Conservation (phyloP, 2,329 filamentous ascomycete species). For the Colletotrichum sp. region DNA sequence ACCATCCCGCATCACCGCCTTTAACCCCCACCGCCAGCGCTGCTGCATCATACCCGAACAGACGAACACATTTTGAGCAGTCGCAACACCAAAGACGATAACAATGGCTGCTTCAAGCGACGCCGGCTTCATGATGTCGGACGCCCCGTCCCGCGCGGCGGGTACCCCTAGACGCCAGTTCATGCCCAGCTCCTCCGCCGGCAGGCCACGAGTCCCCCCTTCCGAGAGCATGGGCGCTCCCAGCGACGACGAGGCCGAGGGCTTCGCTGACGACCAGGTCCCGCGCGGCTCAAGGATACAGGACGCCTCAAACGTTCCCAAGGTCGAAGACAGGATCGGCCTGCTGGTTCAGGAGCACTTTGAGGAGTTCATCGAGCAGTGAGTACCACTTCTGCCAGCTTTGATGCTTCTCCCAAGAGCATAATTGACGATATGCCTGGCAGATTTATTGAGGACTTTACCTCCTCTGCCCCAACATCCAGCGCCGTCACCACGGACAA, state of each 20-base stretch:
- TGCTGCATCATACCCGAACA: background rate
- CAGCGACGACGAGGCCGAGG: slow-evolving; percentile 68
- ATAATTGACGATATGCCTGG: background rate
- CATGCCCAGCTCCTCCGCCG: slow-evolving; percentile 55
- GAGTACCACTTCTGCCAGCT: slow-evolving; percentile 28
- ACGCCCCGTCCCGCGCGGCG: slow-evolving; percentile 49
- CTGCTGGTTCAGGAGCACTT: slow-evolving; percentile 78
- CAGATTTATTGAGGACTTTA: slow-evolving; percentile 73
- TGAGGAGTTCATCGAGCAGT: slow-evolving; percentile 81
- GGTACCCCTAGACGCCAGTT: slow-evolving; percentile 48
- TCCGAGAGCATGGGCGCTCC: slow-evolving; percentile 65
- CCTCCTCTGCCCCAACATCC: slow-evolving; percentile 67
- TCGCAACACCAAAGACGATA: background rate
- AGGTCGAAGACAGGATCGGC: slow-evolving; percentile 78
- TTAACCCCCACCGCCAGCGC: background rate
- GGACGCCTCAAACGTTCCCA: slow-evolving; percentile 62
- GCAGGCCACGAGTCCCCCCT: slow-evolving; percentile 62
- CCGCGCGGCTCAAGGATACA: slow-evolving; percentile 54
- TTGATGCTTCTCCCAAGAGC: background rate
- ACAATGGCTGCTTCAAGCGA: slow-evolving; percentile 61
- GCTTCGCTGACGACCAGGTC: slow-evolving; percentile 69
- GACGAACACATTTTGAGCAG: background rate
- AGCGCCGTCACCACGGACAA: slow-evolving; percentile 78
- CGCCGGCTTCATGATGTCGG: slow-evolving; percentile 62
- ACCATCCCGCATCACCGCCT: slow-evolving; percentile 8